Percentiles rank a stretch among this genome's conserved stretches.
Evolutionary conservation across 495 filamentous ascomycete genomes (phyloP).

Genomic region (Hypomontagnella submonticulosa): DNA sequence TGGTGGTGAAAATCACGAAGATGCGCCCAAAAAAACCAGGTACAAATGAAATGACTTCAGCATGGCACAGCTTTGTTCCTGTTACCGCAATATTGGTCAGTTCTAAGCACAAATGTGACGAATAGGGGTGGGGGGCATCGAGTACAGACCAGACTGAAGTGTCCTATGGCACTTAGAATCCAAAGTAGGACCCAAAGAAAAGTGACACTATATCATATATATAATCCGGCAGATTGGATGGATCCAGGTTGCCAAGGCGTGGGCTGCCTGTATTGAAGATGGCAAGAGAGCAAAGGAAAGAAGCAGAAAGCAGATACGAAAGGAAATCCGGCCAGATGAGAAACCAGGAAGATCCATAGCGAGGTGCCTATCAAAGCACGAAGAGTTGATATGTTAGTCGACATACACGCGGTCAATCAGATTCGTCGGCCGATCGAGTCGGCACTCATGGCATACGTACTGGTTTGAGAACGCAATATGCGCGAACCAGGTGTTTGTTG

Average conservation of each 20-base stretch:
- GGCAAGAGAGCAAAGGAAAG: conserved; percentile 1
- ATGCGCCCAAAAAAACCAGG: conserved; percentile 40
- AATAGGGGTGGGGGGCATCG: conserved; percentile 35
- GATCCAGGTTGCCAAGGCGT: conserved; percentile 21
- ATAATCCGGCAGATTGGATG: conserved; percentile 28
- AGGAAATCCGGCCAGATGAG: conserved; percentile 36
- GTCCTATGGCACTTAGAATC: conserved; percentile 30
- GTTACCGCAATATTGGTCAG: conserved; percentile 40
- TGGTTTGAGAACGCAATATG: conserved; percentile 26
- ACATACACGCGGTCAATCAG: conserved; percentile 25
- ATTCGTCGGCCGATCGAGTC: conserved; percentile 23
- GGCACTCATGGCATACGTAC: conserved; percentile 40
- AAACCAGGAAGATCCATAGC: conserved; percentile 31
- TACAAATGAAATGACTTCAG: conserved; percentile 50
- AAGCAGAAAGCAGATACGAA: conserved; percentile 6
- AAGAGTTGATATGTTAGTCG: conserved; percentile 31
- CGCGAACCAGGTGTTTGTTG: conserved; percentile 13
- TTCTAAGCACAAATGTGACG: conserved; percentile 39
- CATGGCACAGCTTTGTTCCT: conserved; percentile 64
- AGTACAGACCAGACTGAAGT: conserved; percentile 53
- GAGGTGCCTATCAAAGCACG: conserved; percentile 32
- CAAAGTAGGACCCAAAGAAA: conserved; percentile 18
- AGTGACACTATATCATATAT: conserved; percentile 22
- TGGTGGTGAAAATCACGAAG: conserved; percentile 46
- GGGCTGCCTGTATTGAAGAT: conserved; percentile 13